Conservation (phyloP, 345 rosid species). For the Toxicodendron radicans region DNA sequence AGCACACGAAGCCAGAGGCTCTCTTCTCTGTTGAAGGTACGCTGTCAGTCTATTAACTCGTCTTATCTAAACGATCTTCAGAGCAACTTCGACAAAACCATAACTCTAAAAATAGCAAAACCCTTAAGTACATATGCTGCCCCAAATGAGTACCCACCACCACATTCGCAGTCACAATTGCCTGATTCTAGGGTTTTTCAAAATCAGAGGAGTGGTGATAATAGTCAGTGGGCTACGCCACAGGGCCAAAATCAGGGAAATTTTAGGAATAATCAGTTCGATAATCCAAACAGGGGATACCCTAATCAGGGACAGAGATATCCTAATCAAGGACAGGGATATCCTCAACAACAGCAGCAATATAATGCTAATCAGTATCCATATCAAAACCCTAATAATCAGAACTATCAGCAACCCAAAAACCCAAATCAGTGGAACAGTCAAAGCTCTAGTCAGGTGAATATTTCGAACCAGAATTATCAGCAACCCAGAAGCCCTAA, state of each 20-base stretch:
- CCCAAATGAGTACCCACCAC: conserved; percentile 35
- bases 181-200: conserved; percentile 36
- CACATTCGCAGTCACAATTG: conserved; percentile 22
- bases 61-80: conserved; percentile 17
- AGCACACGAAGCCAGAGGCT: conserved; percentile 26
- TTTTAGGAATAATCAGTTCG: conserved; percentile 23
- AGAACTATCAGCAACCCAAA: conserved; percentile 29
- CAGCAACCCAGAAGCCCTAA: conserved; percentile 38
- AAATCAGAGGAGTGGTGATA: conserved; percentile 14
- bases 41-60: conserved; percentile 22
- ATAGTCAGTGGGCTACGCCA: conserved; percentile 35
- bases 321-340: conserved; percentile 22
- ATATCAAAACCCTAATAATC: conserved; percentile 22
- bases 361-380: conserved; percentile 22
- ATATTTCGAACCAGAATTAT: conserved; percentile 24
- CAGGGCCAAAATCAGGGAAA: conserved; percentile 20
- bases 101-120: conserved; percentile 25
- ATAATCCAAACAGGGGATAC: conserved; percentile 23
- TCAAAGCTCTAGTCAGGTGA: conserved; percentile 28
- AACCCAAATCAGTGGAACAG: conserved; percentile 40
- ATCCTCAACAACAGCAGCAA: conserved; percentile 26
- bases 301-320: conserved; percentile 28
- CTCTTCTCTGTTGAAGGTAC: conserved; percentile 37
- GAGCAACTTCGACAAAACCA: neutral
- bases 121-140: conserved; percentile 45